Evolutionary conservation across 768 basidiomycete genomes (phyloP), one percentile per base, ranked within the genome.

Genomic region (Hericium erinaceus): DNA sequence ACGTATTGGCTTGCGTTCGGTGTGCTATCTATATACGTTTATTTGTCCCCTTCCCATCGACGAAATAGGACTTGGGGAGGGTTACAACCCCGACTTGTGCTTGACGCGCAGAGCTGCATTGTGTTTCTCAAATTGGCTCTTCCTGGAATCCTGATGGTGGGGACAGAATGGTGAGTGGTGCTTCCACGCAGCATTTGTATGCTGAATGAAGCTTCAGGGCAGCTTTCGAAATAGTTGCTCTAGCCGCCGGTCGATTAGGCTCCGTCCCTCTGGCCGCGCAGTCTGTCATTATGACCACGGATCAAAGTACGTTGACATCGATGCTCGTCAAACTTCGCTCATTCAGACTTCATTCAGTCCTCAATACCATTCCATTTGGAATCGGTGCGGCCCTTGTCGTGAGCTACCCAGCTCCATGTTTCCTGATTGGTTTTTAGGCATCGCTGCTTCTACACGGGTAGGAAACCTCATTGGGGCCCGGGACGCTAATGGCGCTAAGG

Each of bases 71-170:
- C 84, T 2, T 88, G 85, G 87, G 84, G 76, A 28, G 84, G 85
- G 33, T 60, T 84, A 24, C 76, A 78, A 56, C 69, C 75, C 22
- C 63, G 64, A 0, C 66, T 70, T 2, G 78, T 78, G 11, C 60
- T 87, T 40, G 75, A 84, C 58, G 26, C 63, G 10, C 66, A 68
- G 18, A 77, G 81, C 61, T 87, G 86, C 60, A 59, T 73, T 39
- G 65, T 65, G 20, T 89, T 90, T 68, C 74, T 87, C 26, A 77
- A 75, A 54, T 76, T 90, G 46, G 88, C 86, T 0, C 63, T 89
- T n/a, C 87, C 88, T 0, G 89, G 87, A 0, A 86, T 90, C 48
- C 64, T 88, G 26, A 89, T 89, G 87, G 80, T 89, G 28, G 85
- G 84, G 20, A 87, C 87, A 3, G 89, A 91, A 73, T 91, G 87